These are phyloP conservation scores for Pseudogymnoascus sp. DNA, from an alignment of 2,329 filamentous ascomycete genomes.

Conservation along the genomic window DNA sequence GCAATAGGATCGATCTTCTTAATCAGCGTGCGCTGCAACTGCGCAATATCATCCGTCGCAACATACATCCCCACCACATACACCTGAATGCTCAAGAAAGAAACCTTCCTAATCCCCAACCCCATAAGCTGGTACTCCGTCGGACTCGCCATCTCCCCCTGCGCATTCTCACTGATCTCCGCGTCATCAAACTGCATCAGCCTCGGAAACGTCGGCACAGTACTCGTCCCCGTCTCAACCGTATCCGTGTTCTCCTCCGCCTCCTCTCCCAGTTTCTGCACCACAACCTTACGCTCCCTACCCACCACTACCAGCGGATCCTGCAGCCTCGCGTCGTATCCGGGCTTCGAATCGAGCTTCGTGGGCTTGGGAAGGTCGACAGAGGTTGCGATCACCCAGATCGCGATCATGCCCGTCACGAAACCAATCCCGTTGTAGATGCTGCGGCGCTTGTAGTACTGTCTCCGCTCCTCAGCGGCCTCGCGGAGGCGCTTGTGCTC, in stretches of 20 bases:
- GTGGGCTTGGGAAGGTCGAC: slow-evolving; percentile 20
- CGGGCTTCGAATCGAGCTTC: slow-evolving; percentile 18
- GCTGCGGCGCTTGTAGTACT: slow-evolving; percentile 25
- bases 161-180: slow-evolving; percentile 11
- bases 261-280: slow-evolving; percentile 25
- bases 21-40: slow-evolving; percentile 70
- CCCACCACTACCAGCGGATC: slow-evolving; percentile 24
- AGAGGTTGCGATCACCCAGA: slow-evolving; percentile 24
- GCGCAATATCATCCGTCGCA: slow-evolving; percentile 69
- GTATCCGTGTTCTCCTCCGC: slow-evolving; percentile 32
- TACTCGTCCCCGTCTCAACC: slow-evolving; percentile 25
- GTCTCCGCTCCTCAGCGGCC: slow-evolving; percentile 12
- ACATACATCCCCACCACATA: slow-evolving; percentile 94
- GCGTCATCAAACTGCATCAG: slow-evolving; percentile 23
- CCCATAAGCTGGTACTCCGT: slow-evolving; percentile 82
- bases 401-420: slow-evolving; percentile 24
- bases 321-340: slow-evolving; percentile 12
- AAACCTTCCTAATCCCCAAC: slow-evolving; percentile 79
- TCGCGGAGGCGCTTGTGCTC: background rate
- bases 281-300: slow-evolving; percentile 23
- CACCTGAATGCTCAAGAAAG: slow-evolving; percentile 81
- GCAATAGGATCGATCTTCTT: slow-evolving; percentile 67
- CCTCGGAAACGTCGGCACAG: slow-evolving; percentile 25
- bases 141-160: slow-evolving; percentile 22
- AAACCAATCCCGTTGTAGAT: slow-evolving; percentile 23